Evolutionary conservation across 1,284 basidiomycete genomes (phyloP), one percentile per base, ranked within the genome.

Genomic region (Malassezia slooffiae): DNA sequence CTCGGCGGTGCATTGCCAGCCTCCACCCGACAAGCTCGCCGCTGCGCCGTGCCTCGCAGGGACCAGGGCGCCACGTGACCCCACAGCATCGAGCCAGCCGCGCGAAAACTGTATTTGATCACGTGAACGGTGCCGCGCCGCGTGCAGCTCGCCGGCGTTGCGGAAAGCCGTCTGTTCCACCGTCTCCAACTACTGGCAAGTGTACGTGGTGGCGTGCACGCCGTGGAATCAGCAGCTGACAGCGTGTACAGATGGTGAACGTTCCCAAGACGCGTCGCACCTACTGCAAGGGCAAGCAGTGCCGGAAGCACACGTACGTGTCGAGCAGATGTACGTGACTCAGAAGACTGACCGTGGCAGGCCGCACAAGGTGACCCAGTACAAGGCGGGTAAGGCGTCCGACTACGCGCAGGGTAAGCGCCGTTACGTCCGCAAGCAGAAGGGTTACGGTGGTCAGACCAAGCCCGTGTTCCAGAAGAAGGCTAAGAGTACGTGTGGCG

Each of bases 401-500:
- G 54, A 68, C 29, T 66, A 56, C 43, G 90, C 88, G 52, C 89
- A 99, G 77, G 93, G 91, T 76, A 97, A 99, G 83, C 86, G 91
- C 72, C 89, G 93, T 79, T 97, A 99, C 77, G 91, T 95, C 78
- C 59, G 62, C 68, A 95, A 93, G 79, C 89, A 93, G 75, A 84
- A 83, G 70, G 91, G 91, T 77, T 99, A 96, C 77, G 91, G 91
- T 85, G 91, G 91, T 78, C 90, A 95, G 79, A 99, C 91, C 58
- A 99, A 99, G 80, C 91, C 93, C 62, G 90, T 96, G 74, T 96
- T 96, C 83, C 91, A 96, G 85, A 96, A 90, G 79, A 91, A 89
- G 81, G 85, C 68, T 41, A 70, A 70, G 67, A 62, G 43, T 42
- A 27, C 45, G 38, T 50, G 21, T 29, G 19, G 6, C 21, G 16